Evolutionary conservation across 148 eudicot species (phyloP).

Genomic region (Silene latifolia): DNA sequence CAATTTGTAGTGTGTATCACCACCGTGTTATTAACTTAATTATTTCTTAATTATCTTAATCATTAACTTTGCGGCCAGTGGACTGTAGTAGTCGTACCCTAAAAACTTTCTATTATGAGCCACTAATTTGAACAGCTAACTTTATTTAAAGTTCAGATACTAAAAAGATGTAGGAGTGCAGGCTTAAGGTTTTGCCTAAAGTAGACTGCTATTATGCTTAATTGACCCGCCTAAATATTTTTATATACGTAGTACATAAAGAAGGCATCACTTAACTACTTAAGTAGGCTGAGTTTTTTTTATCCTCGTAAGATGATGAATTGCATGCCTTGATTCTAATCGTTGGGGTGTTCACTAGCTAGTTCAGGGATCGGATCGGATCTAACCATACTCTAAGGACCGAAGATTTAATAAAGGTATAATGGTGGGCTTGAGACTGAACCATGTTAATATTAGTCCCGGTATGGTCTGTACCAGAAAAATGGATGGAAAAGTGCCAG

Average conservation of each 20-base stretch:
- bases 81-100: neutral
- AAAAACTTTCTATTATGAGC: constrained; percentile 9
- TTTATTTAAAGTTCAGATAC: neutral
- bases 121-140: constrained; percentile 3
- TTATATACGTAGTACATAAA: neutral
- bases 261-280: neutral
- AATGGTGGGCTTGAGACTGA: too few species aligned
- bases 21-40: neutral
- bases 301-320: neutral
- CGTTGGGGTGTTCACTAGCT: too few species aligned
- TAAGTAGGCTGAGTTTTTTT: neutral
- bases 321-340: neutral
- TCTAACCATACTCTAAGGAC: too few species aligned
- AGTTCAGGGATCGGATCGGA: too few species aligned
- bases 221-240: constrained; percentile 3
- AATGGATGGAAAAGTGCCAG: too few species aligned
- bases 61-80: constrained; percentile 9
- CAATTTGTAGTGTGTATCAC: constrained; percentile 10
- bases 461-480: too few species aligned
- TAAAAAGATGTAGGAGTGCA: neutral
- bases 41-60: neutral
- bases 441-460: too few species aligned
- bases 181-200: constrained; percentile 7
- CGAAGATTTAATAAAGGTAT: too few species aligned
- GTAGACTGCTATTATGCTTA: neutral